Conservation (phyloP, 768 basidiomycete genomes). For the Epithele typhae region DNA sequence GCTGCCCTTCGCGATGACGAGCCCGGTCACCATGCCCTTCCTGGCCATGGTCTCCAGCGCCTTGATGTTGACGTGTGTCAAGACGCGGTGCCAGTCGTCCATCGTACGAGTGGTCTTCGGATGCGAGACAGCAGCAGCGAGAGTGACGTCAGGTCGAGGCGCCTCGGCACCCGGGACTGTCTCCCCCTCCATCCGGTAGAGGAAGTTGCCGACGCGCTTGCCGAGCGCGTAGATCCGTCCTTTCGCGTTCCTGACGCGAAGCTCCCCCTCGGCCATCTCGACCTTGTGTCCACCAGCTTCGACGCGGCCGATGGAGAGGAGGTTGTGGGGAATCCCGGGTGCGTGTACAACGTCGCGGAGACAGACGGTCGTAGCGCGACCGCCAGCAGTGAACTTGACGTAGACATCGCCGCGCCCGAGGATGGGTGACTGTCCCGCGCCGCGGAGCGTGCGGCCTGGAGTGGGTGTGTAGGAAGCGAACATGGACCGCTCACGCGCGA, state of each 20-base stretch:
- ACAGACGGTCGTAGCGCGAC: neutral
- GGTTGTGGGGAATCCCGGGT: constrained; percentile 12
- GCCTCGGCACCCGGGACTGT: neutral
- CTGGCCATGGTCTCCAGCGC: constrained; percentile 4
- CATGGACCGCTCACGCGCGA: constrained; percentile 4
- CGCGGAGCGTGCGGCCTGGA: constrained; percentile 5
- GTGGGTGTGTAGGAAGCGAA: constrained; percentile 9
- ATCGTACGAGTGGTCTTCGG: neutral
- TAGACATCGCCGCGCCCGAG: constrained; percentile 12
- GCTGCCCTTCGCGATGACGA: constrained; percentile 5
- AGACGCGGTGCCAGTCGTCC: constrained; percentile 16
- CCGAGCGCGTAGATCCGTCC: neutral
- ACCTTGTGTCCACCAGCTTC: constrained; percentile 6
- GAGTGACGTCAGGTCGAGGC: neutral
- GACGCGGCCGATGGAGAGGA: constrained; percentile 11
- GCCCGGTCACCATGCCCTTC: constrained; percentile 11
- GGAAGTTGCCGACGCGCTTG: constrained; percentile 1
- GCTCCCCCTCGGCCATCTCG: neutral
- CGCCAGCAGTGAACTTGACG: neutral
- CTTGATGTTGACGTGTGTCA: constrained; percentile 13
- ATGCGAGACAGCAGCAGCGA: neutral
- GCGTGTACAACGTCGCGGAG: constrained; percentile 10
- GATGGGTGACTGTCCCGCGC: constrained; percentile 10
- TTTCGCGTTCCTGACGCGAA: neutral
- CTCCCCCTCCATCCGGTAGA: constrained; percentile 1